Percentiles rank a stretch among this genome's conserved stretches.
Evolutionary conservation across 345 rosid genomes (phyloP).

Genomic region (Diplotaxis tenuifolia): DNA sequence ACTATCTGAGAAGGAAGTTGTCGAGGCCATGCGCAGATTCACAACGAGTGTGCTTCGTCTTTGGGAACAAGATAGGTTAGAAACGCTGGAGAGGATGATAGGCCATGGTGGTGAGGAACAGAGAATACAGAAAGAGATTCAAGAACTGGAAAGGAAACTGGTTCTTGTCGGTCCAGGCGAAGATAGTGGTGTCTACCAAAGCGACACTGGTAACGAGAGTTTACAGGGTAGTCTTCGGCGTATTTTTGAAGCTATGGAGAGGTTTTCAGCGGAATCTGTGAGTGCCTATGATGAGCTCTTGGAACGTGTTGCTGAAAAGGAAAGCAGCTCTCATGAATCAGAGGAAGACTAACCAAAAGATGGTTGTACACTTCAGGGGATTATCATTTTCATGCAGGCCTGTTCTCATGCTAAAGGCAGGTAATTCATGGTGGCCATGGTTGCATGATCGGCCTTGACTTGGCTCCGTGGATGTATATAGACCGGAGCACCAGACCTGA

Average conservation of each 20-base stretch:
- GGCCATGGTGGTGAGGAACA: conserved; percentile 72
- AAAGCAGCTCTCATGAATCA: conserved; percentile 40
- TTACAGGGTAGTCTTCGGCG: conserved; percentile 62
- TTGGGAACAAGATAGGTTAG: conserved; percentile 73
- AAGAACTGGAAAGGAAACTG: conserved; percentile 77
- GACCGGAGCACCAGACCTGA: neutral
- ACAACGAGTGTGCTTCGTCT: conserved; percentile 59
- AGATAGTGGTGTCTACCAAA: conserved; percentile 56
- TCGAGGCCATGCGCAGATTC: conserved; percentile 62
- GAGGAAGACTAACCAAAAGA: conserved; percentile 37
- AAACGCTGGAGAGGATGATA: conserved; percentile 49
- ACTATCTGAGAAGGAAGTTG: conserved; percentile 81
- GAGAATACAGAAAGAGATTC: conserved; percentile 76
- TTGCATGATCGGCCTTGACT: neutral
- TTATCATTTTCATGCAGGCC: neutral
- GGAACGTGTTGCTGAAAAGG: conserved; percentile 65
- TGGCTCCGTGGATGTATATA: neutral
- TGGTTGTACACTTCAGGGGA: neutral
- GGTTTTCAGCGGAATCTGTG: conserved; percentile 53
- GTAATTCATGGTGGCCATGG: neutral
- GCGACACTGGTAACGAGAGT: conserved; percentile 59
- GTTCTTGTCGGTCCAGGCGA: conserved; percentile 34
- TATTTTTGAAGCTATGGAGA: conserved; percentile 86
- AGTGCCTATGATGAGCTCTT: conserved; percentile 73
- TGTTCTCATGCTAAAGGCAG: neutral